Base-by-base conservation (phyloP, 352 stramenopile genomes). In the Pythium rishiriense region DNA sequence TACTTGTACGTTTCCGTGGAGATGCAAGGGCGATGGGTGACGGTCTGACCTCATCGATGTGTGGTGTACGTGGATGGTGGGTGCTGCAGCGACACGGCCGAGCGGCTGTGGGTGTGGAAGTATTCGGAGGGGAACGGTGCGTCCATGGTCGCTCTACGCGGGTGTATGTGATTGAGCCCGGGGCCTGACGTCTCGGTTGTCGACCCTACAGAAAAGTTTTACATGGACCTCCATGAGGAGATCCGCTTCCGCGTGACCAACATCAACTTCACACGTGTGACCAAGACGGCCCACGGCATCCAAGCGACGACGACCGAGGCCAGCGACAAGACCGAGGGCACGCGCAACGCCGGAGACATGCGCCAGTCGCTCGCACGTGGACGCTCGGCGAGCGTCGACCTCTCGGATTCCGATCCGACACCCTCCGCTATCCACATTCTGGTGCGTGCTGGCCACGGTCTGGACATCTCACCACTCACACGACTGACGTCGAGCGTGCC, bases 251-350 rank as follows among this genome's bases (percentile, higher is more conserved):
- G 86, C 25, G 84, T 94, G 42, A 94, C 86, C 41, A 94, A 88
- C 62, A 93, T 94, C 69, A 94, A 92, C 72, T 94, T 93, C 52
- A 94, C 86, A n/a, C 82, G 81, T 28, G 86, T 94, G 53, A 91
- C 80, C 59, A 94, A 94, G 73, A 94, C 86, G n/a, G 82, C 83
- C 29, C 91, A 91, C 52, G 85, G 86, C 41, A 94, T 94, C 48
- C 86, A 94, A 66, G 86, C 86, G 31, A 94, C 85, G 53, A 91
- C 85, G 28, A 93, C 83, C 17, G 86, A 94, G 51, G 83, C 86
- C n/a, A 88, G 72, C 25, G 84, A 93, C 59, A 90, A 88, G 47
- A 69, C 61, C 11, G 55, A 69, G 3, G 66, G 63, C 11, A 76
- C 64, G 9, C 37, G 56, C 5, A 70, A 64, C n/a, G 72, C 72